Evolutionary conservation across 2,329 filamentous ascomycete species (phyloP).

Genomic region (Pseudogymnoascus sp.): DNA sequence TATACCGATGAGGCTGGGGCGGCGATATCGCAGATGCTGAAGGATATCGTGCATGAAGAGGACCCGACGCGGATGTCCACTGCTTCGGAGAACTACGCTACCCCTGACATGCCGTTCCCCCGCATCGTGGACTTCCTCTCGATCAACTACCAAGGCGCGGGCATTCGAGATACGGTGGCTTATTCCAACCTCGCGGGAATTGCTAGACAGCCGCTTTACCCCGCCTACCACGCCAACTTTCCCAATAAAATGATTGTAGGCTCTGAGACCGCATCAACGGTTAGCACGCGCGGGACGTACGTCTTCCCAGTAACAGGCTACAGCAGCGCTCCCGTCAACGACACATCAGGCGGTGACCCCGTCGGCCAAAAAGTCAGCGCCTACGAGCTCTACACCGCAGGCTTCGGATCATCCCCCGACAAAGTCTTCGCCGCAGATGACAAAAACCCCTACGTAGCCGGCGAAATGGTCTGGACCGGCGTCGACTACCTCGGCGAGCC

Average conservation of each 20-base stretch:
- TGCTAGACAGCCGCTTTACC: constrained; percentile 29
- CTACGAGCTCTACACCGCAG: constrained; percentile 45
- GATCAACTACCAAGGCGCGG: constrained; percentile 53
- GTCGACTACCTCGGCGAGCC: constrained; percentile 47
- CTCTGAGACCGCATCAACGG: constrained; percentile 38
- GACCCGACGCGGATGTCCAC: constrained; percentile 42
- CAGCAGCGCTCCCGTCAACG: constrained; percentile 34
- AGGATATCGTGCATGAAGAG: constrained; percentile 39
- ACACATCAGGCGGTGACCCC: constrained; percentile 35
- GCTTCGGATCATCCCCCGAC: constrained; percentile 44
- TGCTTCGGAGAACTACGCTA: constrained; percentile 41
- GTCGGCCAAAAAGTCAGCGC: constrained; percentile 36
- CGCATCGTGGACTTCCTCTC: constrained; percentile 40
- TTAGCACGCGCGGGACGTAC: constrained; percentile 47
- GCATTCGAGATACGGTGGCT: constrained; percentile 19
- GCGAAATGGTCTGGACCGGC: constrained; percentile 48
- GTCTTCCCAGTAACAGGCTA: constrained; percentile 43
- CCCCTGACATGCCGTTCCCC: constrained; percentile 35
- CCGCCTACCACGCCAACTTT: constrained; percentile 38
- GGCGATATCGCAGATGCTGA: constrained; percentile 31
- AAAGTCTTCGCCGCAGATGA: constrained; percentile 48
- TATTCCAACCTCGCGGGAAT: constrained; percentile 25
- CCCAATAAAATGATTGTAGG: constrained; percentile 42
- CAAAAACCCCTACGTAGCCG: constrained; percentile 42
- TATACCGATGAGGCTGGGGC: constrained; percentile 28